Evolutionary conservation across 495 filamentous ascomycete species (phyloP).

Genomic region (Penicillium angulare): DNA sequence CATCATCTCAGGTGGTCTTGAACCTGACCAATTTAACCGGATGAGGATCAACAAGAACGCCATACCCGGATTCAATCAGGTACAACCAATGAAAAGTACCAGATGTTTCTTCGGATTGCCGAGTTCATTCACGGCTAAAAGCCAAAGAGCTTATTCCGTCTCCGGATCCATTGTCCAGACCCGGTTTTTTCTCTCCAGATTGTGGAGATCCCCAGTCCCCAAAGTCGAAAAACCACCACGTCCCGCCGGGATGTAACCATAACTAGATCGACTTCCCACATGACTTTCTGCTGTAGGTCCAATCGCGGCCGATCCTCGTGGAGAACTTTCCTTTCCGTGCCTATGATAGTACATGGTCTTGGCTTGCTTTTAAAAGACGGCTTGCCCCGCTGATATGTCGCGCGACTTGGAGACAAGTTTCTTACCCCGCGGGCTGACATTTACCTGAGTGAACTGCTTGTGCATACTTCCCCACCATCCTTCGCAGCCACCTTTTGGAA

Average conservation of each 20-base stretch:
- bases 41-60: too few relatives aligned
- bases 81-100: too few relatives aligned
- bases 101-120: too few relatives aligned
- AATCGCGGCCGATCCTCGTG: constrained; percentile 22
- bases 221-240: background rate
- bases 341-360: background rate
- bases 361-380: constrained; percentile 6
- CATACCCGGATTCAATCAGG: too few relatives aligned
- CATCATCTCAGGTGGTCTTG: too few relatives aligned
- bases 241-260: constrained; percentile 10
- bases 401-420: background rate
- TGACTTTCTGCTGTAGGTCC: constrained; percentile 12
- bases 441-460: too few relatives aligned
- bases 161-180: background rate
- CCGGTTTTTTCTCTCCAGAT: background rate
- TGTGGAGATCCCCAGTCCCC: background rate
- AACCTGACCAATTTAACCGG: too few relatives aligned
- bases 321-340: constrained; percentile 5
- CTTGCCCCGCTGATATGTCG: background rate
- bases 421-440: background rate
- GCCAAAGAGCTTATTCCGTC: too few relatives aligned
- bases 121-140: too few relatives aligned
- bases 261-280: constrained; percentile 6
- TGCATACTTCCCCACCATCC: too few relatives aligned
- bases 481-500: too few relatives aligned